Percentiles rank a stretch among this genome's conserved stretches.
phyloP scores from a whole-genome alignment of 768 basidiomycete genomes.

The Sporobolomyces roseus region DNA sequence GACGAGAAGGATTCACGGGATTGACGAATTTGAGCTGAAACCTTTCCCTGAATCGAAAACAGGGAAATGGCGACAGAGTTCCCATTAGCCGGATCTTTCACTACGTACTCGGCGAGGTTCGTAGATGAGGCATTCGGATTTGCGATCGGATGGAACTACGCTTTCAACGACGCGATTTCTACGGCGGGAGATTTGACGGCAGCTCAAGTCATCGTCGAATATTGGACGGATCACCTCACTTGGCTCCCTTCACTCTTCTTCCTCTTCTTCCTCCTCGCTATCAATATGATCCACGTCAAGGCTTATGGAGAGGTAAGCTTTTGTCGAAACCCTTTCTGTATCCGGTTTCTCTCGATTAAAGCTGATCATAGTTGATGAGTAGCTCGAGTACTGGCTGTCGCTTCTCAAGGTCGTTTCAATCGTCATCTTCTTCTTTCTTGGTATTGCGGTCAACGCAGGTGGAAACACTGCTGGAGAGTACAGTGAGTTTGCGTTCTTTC shows the following conservation, averaged over 20 bases:
- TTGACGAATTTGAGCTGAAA: too few species aligned
- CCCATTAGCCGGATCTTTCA: conserved; percentile 42
- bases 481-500: conserved; percentile 19
- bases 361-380: too few species aligned
- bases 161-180: conserved; percentile 35
- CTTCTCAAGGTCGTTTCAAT: conserved; percentile 48
- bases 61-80: conserved; percentile 44
- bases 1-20: too few species aligned
- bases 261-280: conserved; percentile 55
- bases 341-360: too few species aligned
- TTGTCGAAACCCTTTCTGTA: too few species aligned
- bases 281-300: conserved; percentile 52
- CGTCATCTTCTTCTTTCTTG: conserved; percentile 53
- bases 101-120: conserved; percentile 29
- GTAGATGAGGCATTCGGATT: conserved; percentile 48
- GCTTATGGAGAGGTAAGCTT: conserved; percentile 43
- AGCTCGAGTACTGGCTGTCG: conserved; percentile 46
- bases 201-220: conserved; percentile 31
- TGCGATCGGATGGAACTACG: conserved; percentile 38
- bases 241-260: conserved; percentile 36
- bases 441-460: conserved; percentile 59
- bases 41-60: not conserved
- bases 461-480: conserved; percentile 46
- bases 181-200: conserved; percentile 33
- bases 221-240: conserved; percentile 28